These are phyloP conservation scores for Debaryomyces udenii DNA, from an alignment of 1,139 yeast genomes.

Conservation along the genomic window DNA sequence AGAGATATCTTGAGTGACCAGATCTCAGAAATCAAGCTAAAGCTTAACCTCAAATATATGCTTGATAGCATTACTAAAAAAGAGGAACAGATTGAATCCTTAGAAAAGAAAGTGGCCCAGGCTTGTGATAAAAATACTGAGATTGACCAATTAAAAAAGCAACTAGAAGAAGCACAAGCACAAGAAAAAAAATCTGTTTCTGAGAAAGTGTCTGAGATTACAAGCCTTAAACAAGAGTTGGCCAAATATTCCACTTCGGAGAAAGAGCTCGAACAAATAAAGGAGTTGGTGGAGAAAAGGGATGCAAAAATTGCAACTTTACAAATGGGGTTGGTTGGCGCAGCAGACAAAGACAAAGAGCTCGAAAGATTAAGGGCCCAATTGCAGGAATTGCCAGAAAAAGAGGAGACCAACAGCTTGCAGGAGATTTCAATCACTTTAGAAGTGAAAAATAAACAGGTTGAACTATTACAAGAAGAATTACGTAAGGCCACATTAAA, in stretches of 20 bases:
- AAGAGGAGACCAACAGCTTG: no score
- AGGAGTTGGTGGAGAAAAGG: not conserved
- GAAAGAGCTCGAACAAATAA: not conserved
- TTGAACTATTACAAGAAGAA: no score
- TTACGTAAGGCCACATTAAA: no score
- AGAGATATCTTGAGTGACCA: not conserved
- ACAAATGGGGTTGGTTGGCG: constrained; percentile 10
- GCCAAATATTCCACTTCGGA: not conserved
- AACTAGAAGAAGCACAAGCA: not conserved
- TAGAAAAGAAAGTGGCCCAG: not conserved
- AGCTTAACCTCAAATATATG: not conserved
- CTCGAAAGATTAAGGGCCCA: not conserved
- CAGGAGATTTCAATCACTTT: no score
- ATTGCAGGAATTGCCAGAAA: not conserved
- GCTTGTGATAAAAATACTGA: not conserved
- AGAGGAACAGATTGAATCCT: not conserved
- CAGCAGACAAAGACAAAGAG: not conserved
- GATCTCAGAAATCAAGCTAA: not conserved
- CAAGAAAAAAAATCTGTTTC: not conserved
- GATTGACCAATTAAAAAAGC: not conserved
- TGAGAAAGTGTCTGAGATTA: not conserved
- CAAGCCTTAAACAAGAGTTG: not conserved
- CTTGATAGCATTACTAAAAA: not conserved
- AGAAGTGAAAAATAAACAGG: no score
- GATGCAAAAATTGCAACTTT: constrained; percentile 9